Base-by-base conservation (phyloP, 2,329 filamentous ascomycete genomes). In the Scleromitrula shiraiana region DNA sequence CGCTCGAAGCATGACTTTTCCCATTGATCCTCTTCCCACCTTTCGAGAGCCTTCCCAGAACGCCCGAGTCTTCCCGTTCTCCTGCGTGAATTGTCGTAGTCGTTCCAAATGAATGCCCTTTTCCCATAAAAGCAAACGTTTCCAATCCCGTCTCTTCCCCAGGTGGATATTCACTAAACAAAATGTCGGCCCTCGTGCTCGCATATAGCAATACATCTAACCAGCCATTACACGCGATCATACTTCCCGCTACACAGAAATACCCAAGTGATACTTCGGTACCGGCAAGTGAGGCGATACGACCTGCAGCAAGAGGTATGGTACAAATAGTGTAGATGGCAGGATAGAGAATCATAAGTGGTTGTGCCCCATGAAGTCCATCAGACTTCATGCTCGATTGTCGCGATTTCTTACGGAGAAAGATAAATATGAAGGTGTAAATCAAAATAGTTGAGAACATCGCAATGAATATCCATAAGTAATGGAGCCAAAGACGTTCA, bases 321-420 rank as follows among this genome's bases (percentile, higher is more conserved):
- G 82, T 86, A 59, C 82, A 83, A n/a, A 83, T 56, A 6, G 84
- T 72, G 61, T 86, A 86, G 53, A 85, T 80, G 54, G 82, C 59
- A 0, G 83, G 83, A 51, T 87, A 87, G 7, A 83, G 70, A 24
- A 84, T 67, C 74, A 78, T 77, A 53, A 85, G 79, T 5, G 58
- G 59, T 8, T 58, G 59, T 12, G 61, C 54, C 19, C 54, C 51
- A 29, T 59, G 54, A 7, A 46, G 15, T 9, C 26, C 30, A 3
- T 48, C 23, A 3, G 41, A 33, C 14, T 41, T 3, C 9, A n/a
- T 22, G 23, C 26, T 19, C 7, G 29, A 8, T 20, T 36, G n/a
- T 24, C n/a, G 36, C n/a, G 36, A 32, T 39, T 38, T 33, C 39
- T 38, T 49, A 37, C 47, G 53, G 12, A 58, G 52, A 37, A 53